These are phyloP conservation scores for Starmerella roubikii DNA, from an alignment of 805 yeast genomes.

Conservation along the genomic window DNA sequence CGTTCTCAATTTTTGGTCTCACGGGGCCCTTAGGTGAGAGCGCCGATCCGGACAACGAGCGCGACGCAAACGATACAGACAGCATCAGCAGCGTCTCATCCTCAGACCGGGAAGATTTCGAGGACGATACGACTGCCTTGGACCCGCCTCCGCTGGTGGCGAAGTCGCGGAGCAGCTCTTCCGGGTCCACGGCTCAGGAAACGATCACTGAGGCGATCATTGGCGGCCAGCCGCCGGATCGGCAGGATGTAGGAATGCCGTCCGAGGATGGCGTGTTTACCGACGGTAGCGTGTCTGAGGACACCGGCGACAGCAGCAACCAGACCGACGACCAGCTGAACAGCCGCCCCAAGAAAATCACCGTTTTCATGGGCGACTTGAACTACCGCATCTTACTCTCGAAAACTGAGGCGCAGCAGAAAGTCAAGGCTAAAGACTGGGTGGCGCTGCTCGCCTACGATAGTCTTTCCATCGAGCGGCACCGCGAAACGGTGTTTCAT, in stretches of 20 bases:
- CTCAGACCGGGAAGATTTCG: not conserved
- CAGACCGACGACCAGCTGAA: constrained; percentile 1
- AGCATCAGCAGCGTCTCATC: constrained; percentile 10
- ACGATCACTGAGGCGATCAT: not conserved
- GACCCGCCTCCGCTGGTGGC: not conserved
- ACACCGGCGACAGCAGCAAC: not conserved
- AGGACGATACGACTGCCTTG: not conserved
- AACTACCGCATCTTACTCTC: constrained; percentile 41
- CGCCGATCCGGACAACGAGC: constrained; percentile 1
- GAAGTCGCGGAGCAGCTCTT: not conserved
- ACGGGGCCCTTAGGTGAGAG: constrained; percentile 1
- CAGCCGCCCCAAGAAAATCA: constrained; percentile 3
- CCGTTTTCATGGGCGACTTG: constrained; percentile 40
- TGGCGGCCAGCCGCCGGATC: not conserved
- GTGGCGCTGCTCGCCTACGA: constrained; percentile 32
- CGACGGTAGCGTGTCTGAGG: not conserved
- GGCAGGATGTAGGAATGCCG: not conserved
- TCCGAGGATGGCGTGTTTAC: not conserved
- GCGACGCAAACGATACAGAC: constrained; percentile 3
- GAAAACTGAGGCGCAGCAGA: constrained; percentile 22
- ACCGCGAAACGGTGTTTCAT: constrained; percentile 27
- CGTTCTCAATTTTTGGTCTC: constrained; percentile 23
- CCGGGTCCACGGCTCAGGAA: not conserved
- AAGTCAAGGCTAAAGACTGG: constrained; percentile 25
- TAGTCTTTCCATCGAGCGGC: constrained; percentile 30